Conservation (phyloP, 352 stramenopile species). For the Bremia lactucae region DNA sequence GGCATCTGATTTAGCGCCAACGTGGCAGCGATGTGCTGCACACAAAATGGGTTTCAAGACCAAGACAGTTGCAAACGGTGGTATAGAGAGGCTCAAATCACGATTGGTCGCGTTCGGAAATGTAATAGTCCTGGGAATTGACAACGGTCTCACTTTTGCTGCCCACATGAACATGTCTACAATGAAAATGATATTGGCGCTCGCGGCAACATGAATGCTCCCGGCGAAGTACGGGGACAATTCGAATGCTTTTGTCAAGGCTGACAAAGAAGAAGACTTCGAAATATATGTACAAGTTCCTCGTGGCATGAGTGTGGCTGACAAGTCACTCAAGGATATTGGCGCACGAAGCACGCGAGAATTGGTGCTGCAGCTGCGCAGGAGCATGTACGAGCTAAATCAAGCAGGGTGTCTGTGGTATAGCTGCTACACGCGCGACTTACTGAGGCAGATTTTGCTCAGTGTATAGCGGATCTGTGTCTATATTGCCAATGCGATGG, state of each 20-base stretch:
- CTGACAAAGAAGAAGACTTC: not conserved
- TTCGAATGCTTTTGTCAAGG: not conserved
- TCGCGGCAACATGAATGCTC: not conserved
- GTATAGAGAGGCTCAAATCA: not conserved
- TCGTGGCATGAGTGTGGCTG: not conserved
- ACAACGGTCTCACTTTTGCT: not conserved
- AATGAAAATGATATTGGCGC: not conserved
- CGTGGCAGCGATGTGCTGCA: not conserved
- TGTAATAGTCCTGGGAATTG: not conserved
- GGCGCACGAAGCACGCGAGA: too few species aligned
- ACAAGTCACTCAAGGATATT: not conserved
- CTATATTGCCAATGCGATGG: not conserved
- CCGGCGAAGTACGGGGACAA: not conserved
- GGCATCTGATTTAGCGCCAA: not conserved
- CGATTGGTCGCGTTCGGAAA: too few species aligned
- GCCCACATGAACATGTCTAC: not conserved
- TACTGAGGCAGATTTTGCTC: not conserved
- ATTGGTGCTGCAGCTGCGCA: not conserved
- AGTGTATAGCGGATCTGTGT: too few species aligned
- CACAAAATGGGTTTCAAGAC: not conserved
- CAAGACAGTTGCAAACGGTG: not conserved
- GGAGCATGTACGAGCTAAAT: not conserved
- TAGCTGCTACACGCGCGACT: not conserved
- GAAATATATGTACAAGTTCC: not conserved
- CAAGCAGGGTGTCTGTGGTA: not conserved